phyloP scores from a whole-genome alignment of 495 filamentous ascomycete species.

The Neurospora tetrasperma region DNA sequence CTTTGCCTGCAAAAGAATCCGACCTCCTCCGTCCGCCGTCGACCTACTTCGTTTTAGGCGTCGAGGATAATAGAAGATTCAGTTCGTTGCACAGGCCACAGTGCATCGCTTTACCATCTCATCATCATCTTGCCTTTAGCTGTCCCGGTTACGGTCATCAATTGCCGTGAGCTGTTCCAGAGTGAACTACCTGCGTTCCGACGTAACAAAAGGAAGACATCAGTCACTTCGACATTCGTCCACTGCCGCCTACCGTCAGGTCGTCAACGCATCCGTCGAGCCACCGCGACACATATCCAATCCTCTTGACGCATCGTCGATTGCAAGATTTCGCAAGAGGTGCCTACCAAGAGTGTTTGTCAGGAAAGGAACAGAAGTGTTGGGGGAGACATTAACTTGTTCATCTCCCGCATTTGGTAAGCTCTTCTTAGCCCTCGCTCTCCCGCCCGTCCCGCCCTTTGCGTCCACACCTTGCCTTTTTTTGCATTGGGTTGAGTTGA shows the following conservation, averaged over 20 bases:
- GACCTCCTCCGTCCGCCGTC: constrained; percentile 26
- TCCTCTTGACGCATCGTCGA: constrained; percentile 12
- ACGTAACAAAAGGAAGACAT: not conserved
- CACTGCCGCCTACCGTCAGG: not conserved
- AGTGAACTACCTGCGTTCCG: constrained; percentile 6
- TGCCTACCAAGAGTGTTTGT: constrained; percentile 13
- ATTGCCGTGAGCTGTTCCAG: constrained; percentile 19
- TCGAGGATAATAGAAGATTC: constrained; percentile 26
- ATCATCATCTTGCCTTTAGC: constrained; percentile 9
- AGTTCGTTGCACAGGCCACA: constrained; percentile 27
- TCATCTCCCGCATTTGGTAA: constrained; percentile 84
- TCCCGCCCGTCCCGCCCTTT: not conserved
- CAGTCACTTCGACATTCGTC: not conserved
- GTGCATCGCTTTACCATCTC: constrained; percentile 11
- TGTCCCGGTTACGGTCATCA: constrained; percentile 15
- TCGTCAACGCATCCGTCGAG: constrained; percentile 4
- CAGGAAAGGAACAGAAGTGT: constrained; percentile 30
- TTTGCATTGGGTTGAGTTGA: not conserved
- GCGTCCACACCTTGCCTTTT: not conserved
- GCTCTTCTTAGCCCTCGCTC: constrained; percentile 21
- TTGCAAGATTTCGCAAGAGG: constrained; percentile 26
- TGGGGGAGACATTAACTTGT: constrained; percentile 99
- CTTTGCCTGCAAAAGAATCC: constrained; percentile 20
- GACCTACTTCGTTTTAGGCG: constrained; percentile 16
- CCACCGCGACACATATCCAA: not conserved